Evolutionary conservation across 441 rosid genomes (phyloP), one percentile per base, ranked within the genome.

Genomic region (Adansonia gregorii): DNA sequence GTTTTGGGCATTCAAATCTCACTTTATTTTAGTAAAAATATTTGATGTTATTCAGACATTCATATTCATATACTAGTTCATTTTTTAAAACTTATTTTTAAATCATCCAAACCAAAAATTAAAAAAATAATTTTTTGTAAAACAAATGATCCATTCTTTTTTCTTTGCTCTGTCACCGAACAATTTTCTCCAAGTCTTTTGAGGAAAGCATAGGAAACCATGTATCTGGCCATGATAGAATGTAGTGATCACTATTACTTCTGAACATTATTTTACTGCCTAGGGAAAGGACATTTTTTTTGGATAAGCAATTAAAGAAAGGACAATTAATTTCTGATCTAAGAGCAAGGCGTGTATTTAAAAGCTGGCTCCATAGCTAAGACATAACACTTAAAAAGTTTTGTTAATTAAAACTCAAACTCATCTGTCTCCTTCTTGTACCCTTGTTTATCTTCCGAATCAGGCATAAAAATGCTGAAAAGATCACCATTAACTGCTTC

Each of bases 381-480:
- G 56, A 73, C 35, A 2, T 27, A 46, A 15, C 63, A 20, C 66
- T 22, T 14, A n/a, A 11, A 12, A 56, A 31, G 5, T 76, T 59
- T 3, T 1, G 8, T 45, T 71, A 10, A 51, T 74, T 84, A 84
- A 74, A 86, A 86, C 78, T 77, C 84, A 0, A 82, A 66, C 45
- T 83, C 88, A 0, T 87, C 82, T 15, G 56, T 83, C 77, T 80
- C 84, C 19, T 76, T 87, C 67, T 74, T 79, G 80, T 81, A 39
- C 68, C 82, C 84, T 51, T 76, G 78, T 41, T 61, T 52, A 15
- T 84, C 85, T 55, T 84, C 86, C 2, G 76, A 63, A 51, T 74
- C 75, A 43, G 84, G 76, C 60, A 41, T 19, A 10, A 71, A 54
- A 51, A 83, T 70, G 73, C 45, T 41, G 17, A 59, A 70, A 54